phyloP scores from a whole-genome alignment of 208 protist species.

The Sergeia podlipaevii region DNA sequence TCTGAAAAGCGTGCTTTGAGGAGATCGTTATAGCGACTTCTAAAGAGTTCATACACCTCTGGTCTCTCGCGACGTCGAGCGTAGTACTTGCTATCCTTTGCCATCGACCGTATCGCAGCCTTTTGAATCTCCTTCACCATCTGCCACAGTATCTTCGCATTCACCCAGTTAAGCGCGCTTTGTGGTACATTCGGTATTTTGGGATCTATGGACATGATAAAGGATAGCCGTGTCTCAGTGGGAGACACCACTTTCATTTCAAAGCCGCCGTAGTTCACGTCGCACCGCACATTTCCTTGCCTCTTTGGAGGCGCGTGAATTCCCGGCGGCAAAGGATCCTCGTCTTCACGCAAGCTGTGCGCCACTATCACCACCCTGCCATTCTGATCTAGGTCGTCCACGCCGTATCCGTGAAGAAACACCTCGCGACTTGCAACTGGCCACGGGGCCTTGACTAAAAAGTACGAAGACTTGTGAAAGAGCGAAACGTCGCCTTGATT shows the following conservation, averaged over 20 bases:
- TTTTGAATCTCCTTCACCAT: constrained; percentile 27
- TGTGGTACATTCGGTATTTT: constrained; percentile 51
- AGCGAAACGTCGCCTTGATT: constrained; percentile 37
- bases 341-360: constrained; percentile 24
- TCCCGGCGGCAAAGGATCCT: constrained; percentile 10
- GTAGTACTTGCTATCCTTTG: constrained; percentile 36
- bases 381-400: constrained; percentile 45
- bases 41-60: constrained; percentile 48
- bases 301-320: constrained; percentile 17
- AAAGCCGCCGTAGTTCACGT: constrained; percentile 48
- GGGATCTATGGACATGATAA: constrained; percentile 47
- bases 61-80: constrained; percentile 28
- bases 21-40: constrained; percentile 35
- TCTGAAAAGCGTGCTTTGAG: constrained; percentile 17
- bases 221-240: constrained; percentile 30
- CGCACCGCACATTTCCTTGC: constrained; percentile 24
- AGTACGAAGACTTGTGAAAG: constrained; percentile 45
- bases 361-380: constrained; percentile 46
- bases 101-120: constrained; percentile 20
- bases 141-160: constrained; percentile 42
- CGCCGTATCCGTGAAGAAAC: constrained; percentile 43
- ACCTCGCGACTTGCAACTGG: constrained; percentile 49
- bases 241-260: constrained; percentile 33
- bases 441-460: constrained; percentile 44
- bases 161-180: constrained; percentile 49